Evolutionary conservation across 495 filamentous ascomycete species (phyloP).

Genomic region (Penicillium fimorum): DNA sequence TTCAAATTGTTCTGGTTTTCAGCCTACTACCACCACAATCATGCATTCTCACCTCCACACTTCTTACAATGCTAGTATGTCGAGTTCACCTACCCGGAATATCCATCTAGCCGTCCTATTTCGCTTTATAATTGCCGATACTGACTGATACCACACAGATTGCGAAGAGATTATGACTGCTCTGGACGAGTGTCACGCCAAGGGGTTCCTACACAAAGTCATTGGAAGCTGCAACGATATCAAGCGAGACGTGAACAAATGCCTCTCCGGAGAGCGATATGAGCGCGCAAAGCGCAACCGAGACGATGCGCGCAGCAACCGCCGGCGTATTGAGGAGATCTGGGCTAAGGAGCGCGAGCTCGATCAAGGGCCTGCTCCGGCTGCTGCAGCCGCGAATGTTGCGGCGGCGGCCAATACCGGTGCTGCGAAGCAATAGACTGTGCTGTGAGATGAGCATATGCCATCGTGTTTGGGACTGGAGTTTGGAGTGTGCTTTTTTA

Average conservation of each 20-base stretch:
- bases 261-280: conserved; percentile 73
- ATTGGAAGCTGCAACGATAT: conserved; percentile 85
- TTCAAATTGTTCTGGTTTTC: neutral
- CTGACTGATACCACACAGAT: conserved; percentile 50
- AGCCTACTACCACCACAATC: neutral
- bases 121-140: neutral
- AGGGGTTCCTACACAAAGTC: conserved; percentile 84
- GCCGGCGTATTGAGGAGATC: conserved; percentile 62
- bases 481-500: conserved; percentile 17
- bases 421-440: conserved; percentile 20
- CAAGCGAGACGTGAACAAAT: conserved; percentile 78
- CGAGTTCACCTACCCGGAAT: neutral
- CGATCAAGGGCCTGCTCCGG: conserved; percentile 15
- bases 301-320: conserved; percentile 65
- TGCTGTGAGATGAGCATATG: neutral
- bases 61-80: conserved; percentile 78
- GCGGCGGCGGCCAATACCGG: conserved; percentile 7
- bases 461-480: conserved; percentile 13
- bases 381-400: neutral
- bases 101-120: neutral
- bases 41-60: conserved; percentile 99
- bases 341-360: conserved; percentile 65
- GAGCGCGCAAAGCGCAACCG: conserved; percentile 77
- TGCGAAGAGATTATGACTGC: conserved; percentile 91
- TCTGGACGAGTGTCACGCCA: conserved; percentile 93